Base-by-base conservation (phyloP, 179 eudicot genomes). In the Silene coronaria region DNA sequence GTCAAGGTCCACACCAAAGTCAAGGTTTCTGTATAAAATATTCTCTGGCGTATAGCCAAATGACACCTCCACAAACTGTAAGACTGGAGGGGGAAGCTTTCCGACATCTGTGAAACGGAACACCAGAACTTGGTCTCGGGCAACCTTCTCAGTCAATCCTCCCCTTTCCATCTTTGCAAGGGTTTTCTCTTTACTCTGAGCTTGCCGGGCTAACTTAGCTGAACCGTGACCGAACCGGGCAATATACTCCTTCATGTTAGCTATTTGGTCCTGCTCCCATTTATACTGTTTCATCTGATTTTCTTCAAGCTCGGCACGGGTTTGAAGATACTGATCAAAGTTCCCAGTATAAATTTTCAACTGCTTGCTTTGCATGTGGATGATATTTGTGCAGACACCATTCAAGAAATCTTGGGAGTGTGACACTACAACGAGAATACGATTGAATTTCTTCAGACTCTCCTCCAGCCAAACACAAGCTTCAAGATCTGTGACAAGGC, bases 401-500 rank as follows among this genome's bases (percentile, higher is more conserved):
- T 94, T 94, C 77, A 94, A 74, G 73, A 94, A 94, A 79, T 94
- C 98, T 82, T 94, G 98, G 42, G 98, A 94, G 78, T 94, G 98
- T 1, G 98, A 94, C 27, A 94, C 90, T 61, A 94, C 98, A 5
- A 94, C 98, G 58, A 94, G 86, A 67, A 94, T 94, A 8, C 98
- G 89, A 45, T 80, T 90, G 70, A 94, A 94, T 3, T 90, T 94
- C 89, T 94, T 94, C 76, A 94, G 83, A 13, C 74, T 87, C 85
- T 92, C 97, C 80, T 94, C 98, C 77, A 94, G 78, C 98, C 98
- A 94, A 73, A 94, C 98, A 85, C 98, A 94, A 65, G 98, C 98
- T 84, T 94, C 98, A 80, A 94, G 80, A 79, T 94, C 98, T 93
- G 93, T 61, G 36, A 66, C 69, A 11, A 36, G 13, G 38, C 8